Base-by-base conservation (phyloP, 441 rosid species). In the Hypseocharis bilobata region DNA sequence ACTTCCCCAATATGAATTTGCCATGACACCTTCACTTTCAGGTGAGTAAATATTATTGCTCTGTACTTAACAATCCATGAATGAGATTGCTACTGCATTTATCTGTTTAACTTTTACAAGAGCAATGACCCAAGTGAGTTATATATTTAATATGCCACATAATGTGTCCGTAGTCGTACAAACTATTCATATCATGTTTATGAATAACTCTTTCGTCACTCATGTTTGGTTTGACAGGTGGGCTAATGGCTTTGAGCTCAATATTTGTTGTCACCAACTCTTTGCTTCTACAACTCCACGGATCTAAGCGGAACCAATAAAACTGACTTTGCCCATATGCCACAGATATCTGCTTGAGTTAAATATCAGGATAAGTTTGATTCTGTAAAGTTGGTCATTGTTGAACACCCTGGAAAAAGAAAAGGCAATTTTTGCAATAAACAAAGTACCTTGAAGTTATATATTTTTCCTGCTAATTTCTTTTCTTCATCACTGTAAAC, bases 181-280 rank as follows among this genome's bases (percentile, higher is more conserved):
- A 22, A 34, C 28, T 51, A 0, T 30, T 28, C 13, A 30, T 55
- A 61, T 36, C n/a, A n/a, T 13, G 56, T 34, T 26, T 47, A 0
- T 44, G 34, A 17, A 7, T 28, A 13, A 25, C 25, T 42, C 19
- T 32, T 49, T 14, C 6, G 42, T 14, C 22, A 29, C 28, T 32
- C 36, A 49, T 61, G 3, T 52, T 75, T 28, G 58, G 14, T 58
- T 69, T 65, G 47, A 69, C 84, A 86, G 97, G 96, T 70, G 94
- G 94, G 52, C 79, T 90, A 62, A 90, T 92, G 98, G 94, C 92
- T 27, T 47, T 90, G 82, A 92, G 97, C 84, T 90, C 96, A 3
- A 87, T 86, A 70, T 82, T 86, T 62, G 91, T 86, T 8, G 89
- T 92, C 77, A 79, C 94, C 76, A 88, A 85, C 82, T 92, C 96